phyloP scores from a whole-genome alignment of 2,329 filamentous ascomycete genomes.

The Cytospora leucostoma region DNA sequence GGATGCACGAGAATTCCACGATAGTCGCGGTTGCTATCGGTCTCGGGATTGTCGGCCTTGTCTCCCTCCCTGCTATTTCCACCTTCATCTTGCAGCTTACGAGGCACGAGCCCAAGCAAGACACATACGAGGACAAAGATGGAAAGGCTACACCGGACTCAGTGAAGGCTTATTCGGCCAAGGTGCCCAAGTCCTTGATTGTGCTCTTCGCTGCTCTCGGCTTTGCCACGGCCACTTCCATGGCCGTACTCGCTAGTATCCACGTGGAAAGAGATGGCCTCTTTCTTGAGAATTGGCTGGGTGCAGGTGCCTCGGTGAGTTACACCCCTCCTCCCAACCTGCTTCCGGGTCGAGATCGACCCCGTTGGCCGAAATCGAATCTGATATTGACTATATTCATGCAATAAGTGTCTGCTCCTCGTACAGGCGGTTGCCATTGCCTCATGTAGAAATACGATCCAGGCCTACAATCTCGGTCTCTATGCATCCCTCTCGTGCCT shows the following conservation, averaged over 20 bases:
- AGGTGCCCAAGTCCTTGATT: constrained; percentile 56
- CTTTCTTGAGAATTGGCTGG: constrained; percentile 61
- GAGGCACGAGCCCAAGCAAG: constrained; percentile 37
- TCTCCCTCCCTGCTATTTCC: constrained; percentile 36
- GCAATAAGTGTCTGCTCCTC: constrained; percentile 49
- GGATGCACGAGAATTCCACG: constrained; percentile 35
- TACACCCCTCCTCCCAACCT: background rate
- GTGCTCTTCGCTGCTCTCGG: constrained; percentile 56
- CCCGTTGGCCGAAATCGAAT: background rate
- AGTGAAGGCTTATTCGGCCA: constrained; percentile 62
- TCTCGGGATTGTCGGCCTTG: constrained; percentile 35
- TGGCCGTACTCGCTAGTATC: constrained; percentile 55
- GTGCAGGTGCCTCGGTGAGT: constrained; percentile 64
- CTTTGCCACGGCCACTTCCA: constrained; percentile 55
- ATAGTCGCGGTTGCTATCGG: constrained; percentile 33
- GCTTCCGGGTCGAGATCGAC: background rate
- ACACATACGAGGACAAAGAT: constrained; percentile 68
- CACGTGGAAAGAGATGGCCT: constrained; percentile 40
- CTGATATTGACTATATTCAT: constrained; percentile 23
- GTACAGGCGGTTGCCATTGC: constrained; percentile 54
- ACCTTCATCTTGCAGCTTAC: constrained; percentile 34
- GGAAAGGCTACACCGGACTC: constrained; percentile 68
- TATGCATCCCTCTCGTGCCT: constrained; percentile 52
- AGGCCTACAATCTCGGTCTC: constrained; percentile 55
- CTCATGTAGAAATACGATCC: constrained; percentile 52